Conservation (phyloP, 2,329 filamentous ascomycete genomes). For the Fusarium abutilonis region DNA sequence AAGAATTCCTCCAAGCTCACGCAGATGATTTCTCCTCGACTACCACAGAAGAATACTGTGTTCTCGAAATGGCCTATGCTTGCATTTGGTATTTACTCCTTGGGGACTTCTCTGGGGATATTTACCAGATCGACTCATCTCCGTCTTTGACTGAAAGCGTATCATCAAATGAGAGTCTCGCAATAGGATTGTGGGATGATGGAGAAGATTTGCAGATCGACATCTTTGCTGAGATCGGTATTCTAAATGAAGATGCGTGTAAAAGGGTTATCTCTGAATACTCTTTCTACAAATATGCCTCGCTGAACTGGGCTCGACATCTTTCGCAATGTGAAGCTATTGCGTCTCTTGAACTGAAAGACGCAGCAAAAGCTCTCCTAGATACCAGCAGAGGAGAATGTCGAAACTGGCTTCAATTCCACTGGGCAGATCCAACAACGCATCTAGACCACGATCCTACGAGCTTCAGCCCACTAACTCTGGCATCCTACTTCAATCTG, state of each 20-base stretch:
- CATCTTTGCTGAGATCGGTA: constrained; percentile 43
- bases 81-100: constrained; percentile 47
- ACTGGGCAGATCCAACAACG: constrained; percentile 40
- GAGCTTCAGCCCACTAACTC: constrained; percentile 39
- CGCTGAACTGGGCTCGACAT: constrained; percentile 52
- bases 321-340: constrained; percentile 39
- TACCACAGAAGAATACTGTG: constrained; percentile 1
- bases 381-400: constrained; percentile 25
- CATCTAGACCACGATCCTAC: constrained; percentile 33
- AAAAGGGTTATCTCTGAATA: constrained; percentile 39
- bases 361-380: constrained; percentile 33
- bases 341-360: constrained; percentile 30
- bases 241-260: constrained; percentile 39
- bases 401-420: constrained; percentile 50
- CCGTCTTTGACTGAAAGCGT: neutral
- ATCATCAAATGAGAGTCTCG: neutral
- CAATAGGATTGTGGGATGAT: neutral
- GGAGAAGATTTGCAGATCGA: constrained; percentile 17
- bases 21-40: neutral
- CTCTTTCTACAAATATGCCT: constrained; percentile 50
- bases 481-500: constrained; percentile 50
- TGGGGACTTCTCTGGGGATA: constrained; percentile 48
- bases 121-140: constrained; percentile 30
- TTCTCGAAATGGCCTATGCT: constrained; percentile 29
- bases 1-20: constrained; percentile 47